Conservation (phyloP, 2,329 filamentous ascomycete species). For the Arachnomyces sp. region DNA sequence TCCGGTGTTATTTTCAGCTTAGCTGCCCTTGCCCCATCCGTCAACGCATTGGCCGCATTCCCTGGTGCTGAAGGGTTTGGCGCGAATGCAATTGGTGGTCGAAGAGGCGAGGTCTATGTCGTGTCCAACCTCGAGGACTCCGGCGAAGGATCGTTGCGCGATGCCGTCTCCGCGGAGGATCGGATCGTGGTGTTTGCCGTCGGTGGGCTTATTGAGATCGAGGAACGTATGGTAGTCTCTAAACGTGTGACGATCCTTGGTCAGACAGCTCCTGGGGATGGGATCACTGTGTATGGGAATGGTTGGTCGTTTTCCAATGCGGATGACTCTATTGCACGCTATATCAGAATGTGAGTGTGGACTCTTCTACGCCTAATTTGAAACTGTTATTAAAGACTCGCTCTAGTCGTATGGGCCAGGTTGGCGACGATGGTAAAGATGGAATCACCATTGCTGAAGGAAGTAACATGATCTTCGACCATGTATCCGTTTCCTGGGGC, state of each 20-base stretch:
- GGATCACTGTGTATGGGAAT: slow-evolving; percentile 48
- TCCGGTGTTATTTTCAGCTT: no score
- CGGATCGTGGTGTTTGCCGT: slow-evolving; percentile 45
- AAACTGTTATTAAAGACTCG: no score
- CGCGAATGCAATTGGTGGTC: slow-evolving; percentile 39
- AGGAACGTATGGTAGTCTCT: slow-evolving; percentile 39
- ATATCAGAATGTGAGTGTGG: slow-evolving; percentile 46
- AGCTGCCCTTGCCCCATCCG: slow-evolving; percentile 6
- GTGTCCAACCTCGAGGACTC: slow-evolving; percentile 43
- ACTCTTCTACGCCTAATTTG: slow-evolving; percentile 26
- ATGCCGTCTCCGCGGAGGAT: slow-evolving; percentile 41
- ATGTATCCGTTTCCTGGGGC: slow-evolving; percentile 47
- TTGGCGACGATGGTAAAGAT: slow-evolving; percentile 37
- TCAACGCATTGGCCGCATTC: slow-evolving; percentile 31
- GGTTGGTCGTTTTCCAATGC: slow-evolving; percentile 45
- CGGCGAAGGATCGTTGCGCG: slow-evolving; percentile 43
- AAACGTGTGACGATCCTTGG: slow-evolving; percentile 44
- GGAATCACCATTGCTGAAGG: slow-evolving; percentile 47
- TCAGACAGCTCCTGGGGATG: slow-evolving; percentile 43
- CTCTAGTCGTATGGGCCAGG: no score
- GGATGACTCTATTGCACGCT: slow-evolving; percentile 47
- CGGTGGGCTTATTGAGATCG: slow-evolving; percentile 44
- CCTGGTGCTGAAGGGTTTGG: slow-evolving; percentile 46
- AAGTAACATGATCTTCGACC: slow-evolving; percentile 49
- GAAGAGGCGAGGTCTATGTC: slow-evolving; percentile 40